These are phyloP conservation scores for Abelmoschus esculentus DNA, from an alignment of 345 rosid species.

Conservation along the genomic window DNA sequence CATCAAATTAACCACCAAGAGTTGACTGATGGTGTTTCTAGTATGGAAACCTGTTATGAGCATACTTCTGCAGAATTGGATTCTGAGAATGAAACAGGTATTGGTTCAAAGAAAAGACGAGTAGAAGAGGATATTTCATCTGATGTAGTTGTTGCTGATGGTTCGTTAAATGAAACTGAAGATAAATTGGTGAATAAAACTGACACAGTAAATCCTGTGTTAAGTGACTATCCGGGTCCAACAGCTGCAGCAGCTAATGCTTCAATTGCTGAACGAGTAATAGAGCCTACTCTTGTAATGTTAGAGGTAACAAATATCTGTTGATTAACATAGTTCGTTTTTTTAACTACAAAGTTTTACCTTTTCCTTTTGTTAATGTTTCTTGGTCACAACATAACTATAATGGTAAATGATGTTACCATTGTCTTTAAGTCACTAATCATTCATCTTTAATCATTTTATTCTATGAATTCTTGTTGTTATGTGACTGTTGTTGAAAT, in stretches of 20 bases:
- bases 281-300: conserved; percentile 95
- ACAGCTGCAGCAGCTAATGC: conserved; percentile 48
- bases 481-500: conserved; percentile 8
- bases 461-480: background rate
- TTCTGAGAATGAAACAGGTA: conserved; percentile 44
- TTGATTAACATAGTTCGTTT: background rate
- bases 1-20: conserved; percentile 42
- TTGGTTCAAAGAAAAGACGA: conserved; percentile 56
- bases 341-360: background rate
- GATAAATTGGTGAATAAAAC: conserved; percentile 39
- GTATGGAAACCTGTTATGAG: conserved; percentile 48
- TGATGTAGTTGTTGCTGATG: conserved; percentile 37
- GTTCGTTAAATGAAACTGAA: conserved; percentile 36
- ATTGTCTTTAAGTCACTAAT: background rate
- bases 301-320: conserved; percentile 57
- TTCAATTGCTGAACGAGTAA: conserved; percentile 69
- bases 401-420: background rate
- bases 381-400: background rate
- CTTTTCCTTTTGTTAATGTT: background rate
- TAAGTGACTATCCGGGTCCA: conserved; percentile 41
- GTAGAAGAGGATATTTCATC: conserved; percentile 42
- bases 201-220: conserved; percentile 32
- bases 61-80: conserved; percentile 33
- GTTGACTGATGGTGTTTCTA: conserved; percentile 41
- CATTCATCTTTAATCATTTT: background rate